Percentiles rank a stretch among this genome's conserved stretches.
Evolutionary conservation across 345 rosid species (phyloP).

Genomic region (Gossypium longicalyx): DNA sequence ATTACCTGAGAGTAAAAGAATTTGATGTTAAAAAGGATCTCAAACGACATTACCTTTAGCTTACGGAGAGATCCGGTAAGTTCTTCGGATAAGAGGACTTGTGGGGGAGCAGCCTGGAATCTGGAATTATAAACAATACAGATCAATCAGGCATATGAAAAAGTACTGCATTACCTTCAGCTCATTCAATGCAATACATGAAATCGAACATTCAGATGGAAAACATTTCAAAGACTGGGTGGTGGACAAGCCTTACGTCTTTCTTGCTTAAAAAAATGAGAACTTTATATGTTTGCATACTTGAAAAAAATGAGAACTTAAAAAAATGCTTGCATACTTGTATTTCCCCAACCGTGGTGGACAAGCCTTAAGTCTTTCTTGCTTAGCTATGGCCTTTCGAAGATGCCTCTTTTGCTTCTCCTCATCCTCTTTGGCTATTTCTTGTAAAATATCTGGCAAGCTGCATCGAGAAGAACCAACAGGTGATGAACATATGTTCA

Average conservation of each 20-base stretch:
- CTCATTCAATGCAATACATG: neutral
- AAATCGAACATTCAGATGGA: neutral
- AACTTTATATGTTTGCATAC: no score
- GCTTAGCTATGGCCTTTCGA: slow-evolving; percentile 52
- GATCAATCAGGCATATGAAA: neutral
- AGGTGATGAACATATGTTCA: slow-evolving; percentile 11
- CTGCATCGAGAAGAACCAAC: slow-evolving; percentile 31
- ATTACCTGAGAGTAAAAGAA: neutral
- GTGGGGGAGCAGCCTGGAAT: slow-evolving; percentile 77
- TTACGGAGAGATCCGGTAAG: slow-evolving; percentile 87
- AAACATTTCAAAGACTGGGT: neutral
- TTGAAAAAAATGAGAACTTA: neutral
- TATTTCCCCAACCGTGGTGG: slow-evolving; percentile 95
- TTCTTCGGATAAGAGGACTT: slow-evolving; percentile 87
- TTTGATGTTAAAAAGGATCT: slow-evolving; percentile 10
- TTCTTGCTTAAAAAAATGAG: no score
- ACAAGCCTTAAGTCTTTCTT: slow-evolving; percentile 64
- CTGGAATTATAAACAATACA: slow-evolving; percentile 27
- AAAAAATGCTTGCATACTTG: slow-evolving; percentile 45
- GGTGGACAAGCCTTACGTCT: no score
- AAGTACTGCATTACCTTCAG: neutral
- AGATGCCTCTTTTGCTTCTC: slow-evolving; percentile 59
- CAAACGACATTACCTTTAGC: slow-evolving; percentile 48
- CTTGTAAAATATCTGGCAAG: slow-evolving; percentile 61
- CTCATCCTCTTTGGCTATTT: slow-evolving; percentile 79